Percentiles rank a stretch among this genome's conserved stretches.
These are phyloP conservation scores for Boletus insuetus DNA, from an alignment of 768 basidiomycete genomes.

Conservation along the genomic window DNA sequence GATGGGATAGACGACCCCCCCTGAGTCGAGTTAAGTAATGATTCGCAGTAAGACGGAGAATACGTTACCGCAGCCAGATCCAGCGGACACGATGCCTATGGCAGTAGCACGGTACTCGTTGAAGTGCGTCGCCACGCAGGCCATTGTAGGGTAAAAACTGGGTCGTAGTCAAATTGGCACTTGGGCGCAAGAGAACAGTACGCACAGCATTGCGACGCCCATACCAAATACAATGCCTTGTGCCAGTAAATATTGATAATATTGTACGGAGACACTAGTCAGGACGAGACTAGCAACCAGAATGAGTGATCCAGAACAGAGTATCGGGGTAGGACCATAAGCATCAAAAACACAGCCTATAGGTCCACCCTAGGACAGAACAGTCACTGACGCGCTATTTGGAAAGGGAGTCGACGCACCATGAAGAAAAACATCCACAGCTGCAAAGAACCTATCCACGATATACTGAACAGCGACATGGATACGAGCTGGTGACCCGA, in stretches of 20 bases:
- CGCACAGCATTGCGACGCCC: constrained; percentile 63
- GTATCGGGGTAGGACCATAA: constrained; percentile 54
- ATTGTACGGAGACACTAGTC: constrained; percentile 55
- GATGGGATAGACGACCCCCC: constrained; percentile 70
- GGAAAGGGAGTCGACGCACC: constrained; percentile 36
- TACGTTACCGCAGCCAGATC: constrained; percentile 57
- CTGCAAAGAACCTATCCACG: constrained; percentile 71
- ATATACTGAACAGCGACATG: constrained; percentile 53
- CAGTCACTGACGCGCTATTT: not conserved
- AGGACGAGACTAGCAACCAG: constrained; percentile 53
- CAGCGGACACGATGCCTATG: constrained; percentile 65
- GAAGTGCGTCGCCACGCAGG: constrained; percentile 68
- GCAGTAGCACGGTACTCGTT: constrained; percentile 64
- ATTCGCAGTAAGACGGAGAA: constrained; percentile 14
- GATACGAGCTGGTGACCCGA: constrained; percentile 52
- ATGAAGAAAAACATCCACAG: constrained; percentile 69
- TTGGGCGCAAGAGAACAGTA: constrained; percentile 7
- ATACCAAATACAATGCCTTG: constrained; percentile 68
- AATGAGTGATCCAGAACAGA: constrained; percentile 49
- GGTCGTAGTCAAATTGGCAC: constrained; percentile 3
- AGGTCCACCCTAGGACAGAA: constrained; percentile 49
- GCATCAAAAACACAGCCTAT: constrained; percentile 60
- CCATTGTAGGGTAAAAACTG: constrained; percentile 70
- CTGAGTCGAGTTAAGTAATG: constrained; percentile 33
- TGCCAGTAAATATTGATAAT: constrained; percentile 58